A percentile compares a stretch with the other conserved stretches of the same genome.
Evolutionary conservation across 1,284 basidiomycete species (phyloP).

Genomic region (Coriolopsis trogii): DNA sequence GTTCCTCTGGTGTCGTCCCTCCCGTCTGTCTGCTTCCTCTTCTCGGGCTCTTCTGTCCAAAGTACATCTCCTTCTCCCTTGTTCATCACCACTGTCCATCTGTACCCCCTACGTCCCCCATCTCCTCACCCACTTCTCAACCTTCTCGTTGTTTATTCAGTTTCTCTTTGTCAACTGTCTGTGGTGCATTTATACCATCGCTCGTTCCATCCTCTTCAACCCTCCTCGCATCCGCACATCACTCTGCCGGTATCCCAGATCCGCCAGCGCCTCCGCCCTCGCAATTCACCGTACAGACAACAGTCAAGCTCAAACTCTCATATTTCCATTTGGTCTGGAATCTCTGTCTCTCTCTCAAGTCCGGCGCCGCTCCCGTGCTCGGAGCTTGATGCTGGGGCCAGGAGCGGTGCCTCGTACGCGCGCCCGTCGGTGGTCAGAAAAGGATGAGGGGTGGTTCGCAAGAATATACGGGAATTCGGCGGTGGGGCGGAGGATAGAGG

Average conservation of each 20-base stretch:
- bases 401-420: too few species aligned
- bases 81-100: background rate
- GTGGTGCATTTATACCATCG: conserved; percentile 31
- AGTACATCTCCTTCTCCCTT: conserved; percentile 2
- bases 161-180: conserved; percentile 14
- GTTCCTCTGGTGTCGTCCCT: conserved; percentile 3
- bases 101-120: conserved; percentile 8
- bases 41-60: conserved; percentile 12
- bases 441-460: too few species aligned
- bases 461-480: too few species aligned
- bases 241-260: background rate
- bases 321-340: too few species aligned
- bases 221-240: background rate
- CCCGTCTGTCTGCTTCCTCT: conserved; percentile 17
- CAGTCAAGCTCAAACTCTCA: too few species aligned
- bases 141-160: conserved; percentile 19
- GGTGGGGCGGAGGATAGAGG: too few species aligned
- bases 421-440: too few species aligned
- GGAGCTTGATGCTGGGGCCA: too few species aligned
- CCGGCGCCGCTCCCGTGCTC: too few species aligned
- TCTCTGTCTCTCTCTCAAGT: too few species aligned
- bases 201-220: conserved; percentile 27
- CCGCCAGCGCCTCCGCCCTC: background rate
- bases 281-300: too few species aligned
- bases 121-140: conserved; percentile 10